Conservation (phyloP, 2,329 filamentous ascomycete species). For the Colletotrichum noveboracense region DNA sequence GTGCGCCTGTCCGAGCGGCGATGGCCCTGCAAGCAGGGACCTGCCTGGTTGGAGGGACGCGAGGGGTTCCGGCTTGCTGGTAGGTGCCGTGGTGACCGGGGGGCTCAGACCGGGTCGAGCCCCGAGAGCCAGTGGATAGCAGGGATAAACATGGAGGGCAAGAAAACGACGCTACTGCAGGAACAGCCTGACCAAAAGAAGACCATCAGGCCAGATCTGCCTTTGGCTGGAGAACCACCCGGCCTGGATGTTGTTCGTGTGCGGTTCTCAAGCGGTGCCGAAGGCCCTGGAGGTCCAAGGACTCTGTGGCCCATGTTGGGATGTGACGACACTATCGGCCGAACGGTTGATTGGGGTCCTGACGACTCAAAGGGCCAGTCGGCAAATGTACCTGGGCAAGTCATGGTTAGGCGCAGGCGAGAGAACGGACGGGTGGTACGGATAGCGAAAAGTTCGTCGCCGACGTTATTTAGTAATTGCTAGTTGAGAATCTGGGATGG, state of each 20-base stretch:
- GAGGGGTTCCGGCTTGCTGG: slow-evolving; percentile 4
- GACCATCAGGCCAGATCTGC: slow-evolving; percentile 6
- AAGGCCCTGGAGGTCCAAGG: not conserved
- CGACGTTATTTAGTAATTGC: not conserved
- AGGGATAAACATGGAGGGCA: not conserved
- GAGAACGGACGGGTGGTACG: not conserved
- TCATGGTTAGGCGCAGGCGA: not conserved
- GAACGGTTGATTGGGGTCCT: not conserved
- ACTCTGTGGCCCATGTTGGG: not conserved
- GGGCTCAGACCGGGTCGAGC: not conserved
- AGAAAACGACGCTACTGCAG: slow-evolving; percentile 17
- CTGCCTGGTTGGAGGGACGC: not conserved
- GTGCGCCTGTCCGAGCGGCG: not conserved
- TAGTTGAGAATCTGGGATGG: not conserved
- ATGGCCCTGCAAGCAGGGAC: not conserved
- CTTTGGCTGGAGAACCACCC: not conserved
- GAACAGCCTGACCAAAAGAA: slow-evolving; percentile 8
- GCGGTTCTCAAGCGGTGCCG: not conserved
- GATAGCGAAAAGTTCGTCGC: not conserved
- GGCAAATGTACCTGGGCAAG: not conserved
- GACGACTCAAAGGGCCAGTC: not conserved
- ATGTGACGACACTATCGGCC: not conserved
- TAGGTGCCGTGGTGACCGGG: not conserved
- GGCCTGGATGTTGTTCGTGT: not conserved
- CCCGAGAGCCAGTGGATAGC: not conserved